These are phyloP conservation scores for Hydrangea macrophylla DNA, from an alignment of 148 eudicot genomes.

Conservation along the genomic window DNA sequence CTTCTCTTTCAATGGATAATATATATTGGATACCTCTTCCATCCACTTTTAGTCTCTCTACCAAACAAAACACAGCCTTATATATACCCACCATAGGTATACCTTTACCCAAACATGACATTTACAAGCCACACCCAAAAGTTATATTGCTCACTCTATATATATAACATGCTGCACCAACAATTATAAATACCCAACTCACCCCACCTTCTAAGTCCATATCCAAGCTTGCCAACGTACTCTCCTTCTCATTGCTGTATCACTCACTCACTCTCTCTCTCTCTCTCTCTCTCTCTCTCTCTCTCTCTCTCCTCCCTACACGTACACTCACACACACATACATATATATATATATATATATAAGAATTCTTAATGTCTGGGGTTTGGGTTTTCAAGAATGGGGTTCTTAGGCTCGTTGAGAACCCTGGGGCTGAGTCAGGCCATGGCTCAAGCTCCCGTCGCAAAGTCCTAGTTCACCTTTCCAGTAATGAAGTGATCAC, in stretches of 20 bases:
- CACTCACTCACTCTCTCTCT: background rate
- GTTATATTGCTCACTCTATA: too few relatives aligned
- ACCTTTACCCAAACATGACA: too few relatives aligned
- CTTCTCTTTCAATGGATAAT: too few relatives aligned
- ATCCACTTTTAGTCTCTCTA: too few relatives aligned
- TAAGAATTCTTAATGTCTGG: slow-evolving; percentile 26
- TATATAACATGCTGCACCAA: background rate
- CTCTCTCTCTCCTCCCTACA: background rate
- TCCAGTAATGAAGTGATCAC: slow-evolving; percentile 26
- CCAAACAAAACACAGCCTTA: too few relatives aligned
- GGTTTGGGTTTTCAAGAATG: slow-evolving; percentile 37
- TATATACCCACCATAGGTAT: too few relatives aligned
- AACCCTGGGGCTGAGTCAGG: slow-evolving; percentile 46
- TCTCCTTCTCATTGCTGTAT: background rate
- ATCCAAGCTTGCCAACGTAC: slow-evolving; percentile 11
- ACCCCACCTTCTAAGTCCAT: slow-evolving; percentile 20
- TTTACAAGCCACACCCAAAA: too few relatives aligned
- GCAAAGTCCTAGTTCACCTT: slow-evolving; percentile 30
- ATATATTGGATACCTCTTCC: too few relatives aligned
- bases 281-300: background rate
- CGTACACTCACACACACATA: too few relatives aligned
- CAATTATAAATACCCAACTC: slow-evolving; percentile 10
- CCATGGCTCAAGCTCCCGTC: slow-evolving; percentile 4
- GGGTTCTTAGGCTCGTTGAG: slow-evolving; percentile 38
- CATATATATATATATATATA: too few relatives aligned